phyloP scores from a whole-genome alignment of 2,329 filamentous ascomycete species.

The Magnaporthiopsis rhizophila region DNA sequence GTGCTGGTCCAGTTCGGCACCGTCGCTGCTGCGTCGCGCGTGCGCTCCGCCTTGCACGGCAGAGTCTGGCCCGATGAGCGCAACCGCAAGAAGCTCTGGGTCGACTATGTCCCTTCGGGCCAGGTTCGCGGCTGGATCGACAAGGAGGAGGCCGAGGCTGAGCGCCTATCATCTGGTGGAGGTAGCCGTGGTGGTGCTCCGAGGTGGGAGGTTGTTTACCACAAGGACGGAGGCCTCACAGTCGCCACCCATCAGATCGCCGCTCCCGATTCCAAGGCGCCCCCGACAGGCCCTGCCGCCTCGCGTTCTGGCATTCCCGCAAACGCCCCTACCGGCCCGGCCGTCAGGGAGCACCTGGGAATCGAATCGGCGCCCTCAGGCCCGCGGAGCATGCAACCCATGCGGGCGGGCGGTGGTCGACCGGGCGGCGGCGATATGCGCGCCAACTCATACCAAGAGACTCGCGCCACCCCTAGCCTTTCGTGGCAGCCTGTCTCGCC shows the following conservation, averaged over 20 bases:
- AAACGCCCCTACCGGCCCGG: constrained; percentile 19
- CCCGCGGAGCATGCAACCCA: constrained; percentile 7
- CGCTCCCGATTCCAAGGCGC: constrained; percentile 8
- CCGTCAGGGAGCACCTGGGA: constrained; percentile 19
- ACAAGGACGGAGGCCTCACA: constrained; percentile 43
- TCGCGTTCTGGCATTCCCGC: constrained; percentile 14
- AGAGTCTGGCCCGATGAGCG: constrained; percentile 81
- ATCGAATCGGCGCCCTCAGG: constrained; percentile 28
- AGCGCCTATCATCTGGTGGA: neutral
- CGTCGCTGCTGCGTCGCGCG: constrained; percentile 64
- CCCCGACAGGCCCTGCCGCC: constrained; percentile 15
- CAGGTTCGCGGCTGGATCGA: constrained; percentile 67
- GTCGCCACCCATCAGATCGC: constrained; percentile 46
- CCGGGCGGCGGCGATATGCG: constrained; percentile 10
- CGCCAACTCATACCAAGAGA: constrained; percentile 16
- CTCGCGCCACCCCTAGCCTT: constrained; percentile 33
- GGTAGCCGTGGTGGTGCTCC: constrained; percentile 27
- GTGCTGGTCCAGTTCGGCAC: constrained; percentile 70
- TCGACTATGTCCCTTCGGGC: constrained; percentile 80
- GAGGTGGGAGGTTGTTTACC: constrained; percentile 70
- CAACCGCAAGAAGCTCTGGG: constrained; percentile 74
- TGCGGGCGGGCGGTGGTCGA: constrained; percentile 11
- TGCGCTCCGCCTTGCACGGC: constrained; percentile 68
- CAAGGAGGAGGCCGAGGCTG: constrained; percentile 45
- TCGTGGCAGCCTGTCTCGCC: constrained; percentile 51